These are phyloP conservation scores for Tripidium arundinaceum DNA, from an alignment of 202 grass and related monocot genomes.

Conservation along the genomic window DNA sequence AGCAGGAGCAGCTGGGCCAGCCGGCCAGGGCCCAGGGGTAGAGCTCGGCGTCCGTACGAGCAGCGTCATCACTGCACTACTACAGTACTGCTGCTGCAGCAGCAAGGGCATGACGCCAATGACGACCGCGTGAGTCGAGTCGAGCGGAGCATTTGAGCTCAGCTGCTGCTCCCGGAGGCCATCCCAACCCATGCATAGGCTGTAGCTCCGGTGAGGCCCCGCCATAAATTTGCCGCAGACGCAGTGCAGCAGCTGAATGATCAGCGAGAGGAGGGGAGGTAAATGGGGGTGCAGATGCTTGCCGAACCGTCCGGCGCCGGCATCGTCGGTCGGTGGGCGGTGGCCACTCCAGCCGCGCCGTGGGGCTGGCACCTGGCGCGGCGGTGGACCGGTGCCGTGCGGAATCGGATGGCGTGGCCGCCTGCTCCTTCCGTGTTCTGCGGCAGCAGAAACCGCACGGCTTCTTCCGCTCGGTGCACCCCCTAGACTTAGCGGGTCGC, in stretches of 20 bases:
- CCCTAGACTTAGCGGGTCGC: background rate
- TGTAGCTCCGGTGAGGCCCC: too few species aligned
- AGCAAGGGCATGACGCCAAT: background rate
- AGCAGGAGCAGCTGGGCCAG: background rate
- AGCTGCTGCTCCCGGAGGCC: too few species aligned
- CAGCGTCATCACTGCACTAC: background rate
- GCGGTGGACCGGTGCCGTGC: too few species aligned
- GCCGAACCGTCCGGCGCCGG: background rate
- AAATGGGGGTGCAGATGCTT: background rate
- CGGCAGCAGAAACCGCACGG: background rate
- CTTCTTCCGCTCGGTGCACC: background rate
- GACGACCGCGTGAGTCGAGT: too few species aligned
- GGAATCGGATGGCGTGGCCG: too few species aligned
- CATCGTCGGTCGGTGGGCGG: background rate
- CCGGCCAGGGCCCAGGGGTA: too few species aligned
- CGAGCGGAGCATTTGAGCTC: too few species aligned
- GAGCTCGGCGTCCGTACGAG: background rate
- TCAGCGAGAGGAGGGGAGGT: too few species aligned
- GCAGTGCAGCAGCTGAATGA: background rate
- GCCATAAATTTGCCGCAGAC: conserved; percentile 14
- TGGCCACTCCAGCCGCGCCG: background rate
- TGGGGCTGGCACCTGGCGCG: background rate
- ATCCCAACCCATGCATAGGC: too few species aligned
- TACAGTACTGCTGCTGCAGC: background rate
- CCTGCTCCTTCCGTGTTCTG: too few species aligned